Percentiles rank a stretch among this genome's conserved stretches.
Conservation (phyloP, 352 stramenopile genomes). For the Phytophthora brassicae region DNA sequence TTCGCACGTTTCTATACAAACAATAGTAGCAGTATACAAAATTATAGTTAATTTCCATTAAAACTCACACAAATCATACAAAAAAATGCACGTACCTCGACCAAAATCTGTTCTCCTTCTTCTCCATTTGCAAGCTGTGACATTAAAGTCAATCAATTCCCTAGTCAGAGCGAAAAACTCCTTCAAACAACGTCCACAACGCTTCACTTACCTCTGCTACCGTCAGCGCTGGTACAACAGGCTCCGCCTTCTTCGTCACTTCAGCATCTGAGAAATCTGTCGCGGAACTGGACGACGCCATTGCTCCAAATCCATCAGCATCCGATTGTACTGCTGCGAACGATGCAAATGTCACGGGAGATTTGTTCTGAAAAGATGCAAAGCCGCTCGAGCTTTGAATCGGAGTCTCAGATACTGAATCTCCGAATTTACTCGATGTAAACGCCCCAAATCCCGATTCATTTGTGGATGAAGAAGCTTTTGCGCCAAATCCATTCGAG, state of each 20-base stretch:
- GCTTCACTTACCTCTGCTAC: constrained; percentile 55
- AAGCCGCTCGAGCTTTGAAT: constrained; percentile 51
- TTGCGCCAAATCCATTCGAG: constrained; percentile 30
- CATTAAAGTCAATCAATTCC: constrained; percentile 2
- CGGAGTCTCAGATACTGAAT: constrained; percentile 8
- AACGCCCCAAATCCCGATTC: constrained; percentile 10
- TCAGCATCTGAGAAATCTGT: constrained; percentile 55
- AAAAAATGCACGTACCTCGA: constrained; percentile 47
- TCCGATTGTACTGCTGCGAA: constrained; percentile 47
- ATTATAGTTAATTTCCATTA: not conserved
- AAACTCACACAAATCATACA: not conserved
- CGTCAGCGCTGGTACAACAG: constrained; percentile 54
- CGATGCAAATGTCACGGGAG: constrained; percentile 51
- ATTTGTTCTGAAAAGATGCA: constrained; percentile 50
- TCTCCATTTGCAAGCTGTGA: constrained; percentile 68
- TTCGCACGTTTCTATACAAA: constrained; percentile 68
- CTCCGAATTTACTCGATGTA: constrained; percentile 28
- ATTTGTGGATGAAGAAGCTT: constrained; percentile 10
- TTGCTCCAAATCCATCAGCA: constrained; percentile 43
- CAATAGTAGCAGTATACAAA: not conserved
- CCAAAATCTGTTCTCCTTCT: constrained; percentile 66
- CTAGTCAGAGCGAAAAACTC: constrained; percentile 13
- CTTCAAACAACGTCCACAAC: not conserved
- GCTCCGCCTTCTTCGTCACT: constrained; percentile 50
- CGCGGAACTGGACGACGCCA: constrained; percentile 32